Evolutionary conservation across 2,329 filamentous ascomycete genomes (phyloP).

Genomic region (Arthroderma sp.): DNA sequence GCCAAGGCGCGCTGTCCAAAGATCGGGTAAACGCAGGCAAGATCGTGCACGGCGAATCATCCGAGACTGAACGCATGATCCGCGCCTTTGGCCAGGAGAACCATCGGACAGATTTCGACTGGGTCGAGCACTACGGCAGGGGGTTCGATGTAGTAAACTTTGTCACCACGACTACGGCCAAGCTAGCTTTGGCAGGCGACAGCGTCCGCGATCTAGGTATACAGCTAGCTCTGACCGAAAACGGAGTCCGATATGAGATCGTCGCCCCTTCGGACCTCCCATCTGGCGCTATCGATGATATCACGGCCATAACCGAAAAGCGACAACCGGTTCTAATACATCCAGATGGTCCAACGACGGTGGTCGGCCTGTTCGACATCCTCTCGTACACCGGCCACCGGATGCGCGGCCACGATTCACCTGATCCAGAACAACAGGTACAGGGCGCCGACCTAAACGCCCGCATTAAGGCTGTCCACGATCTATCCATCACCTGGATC

Average conservation of each 20-base stretch:
- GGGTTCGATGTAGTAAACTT: slow-evolving; percentile 66
- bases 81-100: slow-evolving; percentile 78
- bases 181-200: slow-evolving; percentile 15
- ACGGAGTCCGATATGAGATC: slow-evolving; percentile 24
- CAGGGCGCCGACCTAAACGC: slow-evolving; percentile 17
- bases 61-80: slow-evolving; percentile 53
- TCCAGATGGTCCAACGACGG: slow-evolving; percentile 14
- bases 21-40: slow-evolving; percentile 42
- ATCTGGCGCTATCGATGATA: background rate
- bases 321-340: slow-evolving; percentile 10
- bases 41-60: slow-evolving; percentile 56
- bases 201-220: slow-evolving; percentile 24
- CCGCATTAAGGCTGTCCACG: slow-evolving; percentile 12
- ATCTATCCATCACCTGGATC: slow-evolving; percentile 2
- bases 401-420: slow-evolving; percentile 1
- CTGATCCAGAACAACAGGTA: slow-evolving; percentile 11
- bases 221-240: slow-evolving; percentile 25
- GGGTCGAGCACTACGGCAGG: slow-evolving; percentile 59
- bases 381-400: slow-evolving; percentile 19
- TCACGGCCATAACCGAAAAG: background rate
- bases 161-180: slow-evolving; percentile 23
- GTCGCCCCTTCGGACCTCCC: slow-evolving; percentile 2
- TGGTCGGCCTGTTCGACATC: slow-evolving; percentile 22
- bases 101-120: slow-evolving; percentile 54
- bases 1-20: slow-evolving; percentile 72